A percentile compares a stretch with the other conserved stretches of the same genome.
These are phyloP conservation scores for Fonsecaea nubica DNA, from an alignment of 2,329 filamentous ascomycete genomes.

Conservation along the genomic window DNA sequence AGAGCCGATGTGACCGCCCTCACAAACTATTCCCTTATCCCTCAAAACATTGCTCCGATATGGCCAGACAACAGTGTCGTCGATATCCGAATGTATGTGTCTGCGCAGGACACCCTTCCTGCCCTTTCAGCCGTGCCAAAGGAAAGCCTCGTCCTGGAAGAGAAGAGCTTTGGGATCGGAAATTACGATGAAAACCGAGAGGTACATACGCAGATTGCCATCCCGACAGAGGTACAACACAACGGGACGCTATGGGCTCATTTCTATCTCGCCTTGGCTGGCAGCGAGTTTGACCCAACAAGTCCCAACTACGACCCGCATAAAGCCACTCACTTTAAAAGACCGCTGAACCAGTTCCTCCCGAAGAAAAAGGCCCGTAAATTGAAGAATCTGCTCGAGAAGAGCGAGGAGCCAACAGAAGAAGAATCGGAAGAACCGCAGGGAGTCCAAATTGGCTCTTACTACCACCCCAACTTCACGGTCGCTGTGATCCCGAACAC, in stretches of 20 bases:
- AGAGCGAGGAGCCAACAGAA: constrained; percentile 45
- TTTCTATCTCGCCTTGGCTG: constrained; percentile 83
- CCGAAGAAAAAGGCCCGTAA: constrained; percentile 89
- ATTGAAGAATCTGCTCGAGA: constrained; percentile 79
- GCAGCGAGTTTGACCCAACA: constrained; percentile 76
- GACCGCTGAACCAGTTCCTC: constrained; percentile 86
- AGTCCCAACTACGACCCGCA: constrained; percentile 73
- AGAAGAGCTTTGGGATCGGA: constrained; percentile 79
- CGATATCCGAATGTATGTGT: constrained; percentile 85
- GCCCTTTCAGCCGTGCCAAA: constrained; percentile 69
- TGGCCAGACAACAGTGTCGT: constrained; percentile 81
- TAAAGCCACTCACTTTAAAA: constrained; percentile 81
- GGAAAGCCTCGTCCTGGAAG: constrained; percentile 76
- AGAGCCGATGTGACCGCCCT: constrained; percentile 65
- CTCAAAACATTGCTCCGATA: constrained; percentile 79
- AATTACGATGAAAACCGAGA: constrained; percentile 80
- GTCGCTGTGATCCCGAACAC: constrained; percentile 83
- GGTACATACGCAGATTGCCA: constrained; percentile 75
- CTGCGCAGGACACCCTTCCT: constrained; percentile 72
- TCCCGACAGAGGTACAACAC: constrained; percentile 81
- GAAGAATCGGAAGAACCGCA: constrained; percentile 56
- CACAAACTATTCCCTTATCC: constrained; percentile 69
- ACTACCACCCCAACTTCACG: constrained; percentile 95
- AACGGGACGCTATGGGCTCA: constrained; percentile 96
- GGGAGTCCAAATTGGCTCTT: constrained; percentile 77